Evolutionary conservation across 192 early-diverging fungal genomes (phyloP), one percentile per base, ranked within the genome.

Genomic region (Coemansia sp.): DNA sequence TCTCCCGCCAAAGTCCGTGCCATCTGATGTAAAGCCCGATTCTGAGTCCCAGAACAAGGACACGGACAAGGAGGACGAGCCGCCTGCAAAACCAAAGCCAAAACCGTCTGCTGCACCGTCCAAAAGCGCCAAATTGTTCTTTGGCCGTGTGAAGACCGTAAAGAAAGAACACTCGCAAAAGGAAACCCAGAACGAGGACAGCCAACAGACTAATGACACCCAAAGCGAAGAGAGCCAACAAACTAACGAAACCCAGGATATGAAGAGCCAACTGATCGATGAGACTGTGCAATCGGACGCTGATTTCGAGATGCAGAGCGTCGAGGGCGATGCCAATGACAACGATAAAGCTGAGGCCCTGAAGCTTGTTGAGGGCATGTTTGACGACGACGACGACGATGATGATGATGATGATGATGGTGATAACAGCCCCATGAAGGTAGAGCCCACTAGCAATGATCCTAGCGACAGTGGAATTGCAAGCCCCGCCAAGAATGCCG

Each of bases 361-460:
- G 34, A 60, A 54, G 27, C 68, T 64, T 7, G 64, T 80, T n/a
- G 77, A 80, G 55, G 72, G 71, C 23, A 80, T 80, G 77, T 80
- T 80, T 74, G 65, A 59, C 38, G 76, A 79, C 31, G 71, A 79
- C 36, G 66, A 77, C 52, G 57, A 63, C 45, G 4, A 9, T 48
- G n/a, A n/a, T n/a, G n/a, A n/a, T n/a, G n/a, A n/a, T n/a, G n/a
- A n/a, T n/a, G n/a, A n/a, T n/a, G n/a, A n/a, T n/a, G n/a, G n/a
- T n/a, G n/a, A n/a, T n/a, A n/a, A n/a, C n/a, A n/a, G n/a, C n/a
- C 2, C 45, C 15, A 13, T 13, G 22, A 48, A 25, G n/a, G 20
- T 50, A 31, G 56, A 58, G 36, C 38, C 60, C 23, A 27, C 50
- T 30, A 31, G 53, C 27, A 33, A 55, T 37, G 15, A 45, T 33